Evolutionary conservation across 192 early-diverging fungal genomes (phyloP).

Genomic region (Podila epicladia): DNA sequence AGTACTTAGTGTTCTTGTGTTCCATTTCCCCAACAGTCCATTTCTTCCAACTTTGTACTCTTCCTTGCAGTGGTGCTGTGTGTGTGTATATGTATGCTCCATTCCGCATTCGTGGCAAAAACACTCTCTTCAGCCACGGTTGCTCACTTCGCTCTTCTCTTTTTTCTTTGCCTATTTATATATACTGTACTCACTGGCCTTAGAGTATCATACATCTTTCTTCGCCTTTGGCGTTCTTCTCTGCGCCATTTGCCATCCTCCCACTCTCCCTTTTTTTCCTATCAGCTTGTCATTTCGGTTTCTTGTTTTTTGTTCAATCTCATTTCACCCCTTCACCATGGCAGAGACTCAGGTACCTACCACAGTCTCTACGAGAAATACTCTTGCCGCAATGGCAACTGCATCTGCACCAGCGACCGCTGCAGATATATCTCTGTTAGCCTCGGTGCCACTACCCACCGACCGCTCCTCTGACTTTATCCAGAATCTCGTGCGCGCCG

Average conservation of each 20-base stretch:
- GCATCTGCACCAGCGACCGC: neutral
- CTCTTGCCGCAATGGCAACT: neutral
- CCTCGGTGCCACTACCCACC: slow-evolving; percentile 3
- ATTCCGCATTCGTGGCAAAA: neutral
- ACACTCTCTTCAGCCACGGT: neutral
- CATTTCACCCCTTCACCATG: too few species aligned
- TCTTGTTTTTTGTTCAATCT: too few species aligned
- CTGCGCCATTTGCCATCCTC: too few species aligned
- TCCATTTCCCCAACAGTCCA: slow-evolving; percentile 8
- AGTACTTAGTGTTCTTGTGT: neutral
- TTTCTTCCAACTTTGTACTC: neutral
- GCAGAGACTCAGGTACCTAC: neutral
- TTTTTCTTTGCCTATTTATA: too few species aligned
- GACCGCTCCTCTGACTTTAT: slow-evolving; percentile 25
- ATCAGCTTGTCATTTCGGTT: too few species aligned
- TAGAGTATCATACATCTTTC: too few species aligned
- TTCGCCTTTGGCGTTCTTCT: too few species aligned
- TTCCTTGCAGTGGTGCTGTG: neutral
- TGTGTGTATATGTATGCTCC: neutral
- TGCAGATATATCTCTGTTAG: neutral
- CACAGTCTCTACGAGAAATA: neutral
- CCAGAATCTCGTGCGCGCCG: slow-evolving; percentile 8
- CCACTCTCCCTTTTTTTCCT: too few species aligned
- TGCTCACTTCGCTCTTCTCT: too few species aligned
- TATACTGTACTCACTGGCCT: too few species aligned